Evolutionary conservation across 1,139 yeast genomes (phyloP).

Genomic region (Hemisphaericaspora xylanilytica): DNA sequence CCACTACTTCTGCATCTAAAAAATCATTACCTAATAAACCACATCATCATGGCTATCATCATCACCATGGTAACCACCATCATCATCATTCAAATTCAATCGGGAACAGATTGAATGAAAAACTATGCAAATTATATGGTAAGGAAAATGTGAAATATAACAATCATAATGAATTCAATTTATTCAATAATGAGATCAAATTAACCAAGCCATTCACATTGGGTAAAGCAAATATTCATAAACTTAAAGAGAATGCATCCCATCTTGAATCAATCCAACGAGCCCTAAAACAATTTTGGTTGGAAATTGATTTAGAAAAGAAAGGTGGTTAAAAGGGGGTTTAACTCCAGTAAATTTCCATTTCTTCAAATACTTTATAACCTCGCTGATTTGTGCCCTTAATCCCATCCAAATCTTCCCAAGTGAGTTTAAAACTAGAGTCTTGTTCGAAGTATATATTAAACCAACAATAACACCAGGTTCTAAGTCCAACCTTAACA

Average conservation of each 20-base stretch:
- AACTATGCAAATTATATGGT: conserved; percentile 22
- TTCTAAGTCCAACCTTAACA: conserved; percentile 10
- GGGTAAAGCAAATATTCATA: conserved; percentile 23
- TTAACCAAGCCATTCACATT: conserved; percentile 31
- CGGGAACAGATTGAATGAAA: conserved; percentile 21
- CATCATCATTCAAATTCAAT: conserved; percentile 11
- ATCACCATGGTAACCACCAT: background rate
- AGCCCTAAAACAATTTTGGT: conserved; percentile 58
- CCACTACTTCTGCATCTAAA: background rate
- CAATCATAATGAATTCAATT: conserved; percentile 17
- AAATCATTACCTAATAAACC: background rate
- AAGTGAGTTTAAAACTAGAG: conserved; percentile 18
- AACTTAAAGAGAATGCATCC: conserved; percentile 28
- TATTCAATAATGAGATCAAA: conserved; percentile 24
- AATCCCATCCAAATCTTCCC: conserved; percentile 72
- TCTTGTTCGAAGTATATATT: conserved; percentile 13
- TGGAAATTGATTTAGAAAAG: conserved; percentile 45
- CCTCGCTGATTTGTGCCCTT: conserved; percentile 62
- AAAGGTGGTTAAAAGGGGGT: conserved; percentile 69
- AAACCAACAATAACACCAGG: conserved; percentile 15
- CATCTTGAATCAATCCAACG: conserved; percentile 49
- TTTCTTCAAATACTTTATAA: conserved; percentile 45
- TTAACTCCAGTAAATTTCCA: conserved; percentile 38
- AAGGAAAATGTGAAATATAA: conserved; percentile 24
- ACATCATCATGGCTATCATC: conserved; percentile 1